Evolutionary conservation across 2,329 filamentous ascomycete species (phyloP), one percentile per base, ranked within the genome.

Genomic region (Calonectria pseudoturangicola): DNA sequence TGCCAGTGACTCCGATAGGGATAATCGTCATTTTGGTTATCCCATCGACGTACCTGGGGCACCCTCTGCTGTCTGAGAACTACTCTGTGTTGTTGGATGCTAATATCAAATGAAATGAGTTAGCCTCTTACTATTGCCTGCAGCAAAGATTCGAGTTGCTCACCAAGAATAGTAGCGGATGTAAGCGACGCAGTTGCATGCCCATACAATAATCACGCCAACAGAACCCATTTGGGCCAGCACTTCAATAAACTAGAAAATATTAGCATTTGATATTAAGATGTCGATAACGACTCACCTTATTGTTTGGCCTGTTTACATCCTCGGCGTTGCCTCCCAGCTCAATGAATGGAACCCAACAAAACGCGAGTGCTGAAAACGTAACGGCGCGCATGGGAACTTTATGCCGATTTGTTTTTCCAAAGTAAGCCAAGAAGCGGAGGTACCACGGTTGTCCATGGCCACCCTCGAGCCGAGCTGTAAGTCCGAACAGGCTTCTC

Each of bases 121-220:
- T 56, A 56, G 30, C 21, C 7, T 36, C 15, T 13, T 30, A 28
- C 15, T 8, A 30, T 21, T 43, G 39, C n/a, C 12, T 2, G 2
- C 12, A 13, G 10, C 12, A n/a, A 28, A 27, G 0, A 39, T 1
- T 27, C 15, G 4, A 10, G 18, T 66, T 4, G 33, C 64, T 56
- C 13, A 66, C 64, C 64, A 66, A n/a, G 25, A 43, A 36, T 66
- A 56, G 9, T 54, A 66, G 45, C 48, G 64, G 16, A 66, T 43
- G 6, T 21, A 66, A 6, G 48, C 64, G 21, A 50, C 7, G 5
- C 64, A 66, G 25, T 66, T 66, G 27, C 48, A 66, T 28, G 48
- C 64, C 48, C 48, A 66, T 13, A 54, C 48, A 6, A 66, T 39
- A 25, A 66, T 43, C 9, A 45, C 48, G 2, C 64, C 48, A 33